These are phyloP conservation scores for Serpula lacrymans DNA, from an alignment of 768 basidiomycete species.

Conservation along the genomic window DNA sequence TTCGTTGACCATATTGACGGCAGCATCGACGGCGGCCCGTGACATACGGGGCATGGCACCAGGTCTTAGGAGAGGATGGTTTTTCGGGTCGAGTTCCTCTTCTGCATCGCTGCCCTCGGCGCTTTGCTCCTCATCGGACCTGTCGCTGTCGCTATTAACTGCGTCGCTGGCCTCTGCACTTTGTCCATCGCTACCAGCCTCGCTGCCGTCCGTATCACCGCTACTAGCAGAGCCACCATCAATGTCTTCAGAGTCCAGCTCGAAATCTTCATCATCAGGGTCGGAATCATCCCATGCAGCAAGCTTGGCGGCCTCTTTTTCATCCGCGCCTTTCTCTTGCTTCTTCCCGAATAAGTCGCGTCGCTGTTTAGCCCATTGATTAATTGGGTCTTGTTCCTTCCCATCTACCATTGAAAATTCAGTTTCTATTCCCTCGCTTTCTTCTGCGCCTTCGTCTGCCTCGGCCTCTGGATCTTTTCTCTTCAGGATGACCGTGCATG, in stretches of 20 bases:
- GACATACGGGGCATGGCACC: constrained; percentile 71
- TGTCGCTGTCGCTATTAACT: constrained; percentile 29
- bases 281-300: constrained; percentile 32
- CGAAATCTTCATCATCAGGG: constrained; percentile 33
- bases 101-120: constrained; percentile 39
- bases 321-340: constrained; percentile 1
- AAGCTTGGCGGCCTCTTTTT: constrained; percentile 17
- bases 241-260: constrained; percentile 29
- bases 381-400: constrained; percentile 61
- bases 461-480: constrained; percentile 25
- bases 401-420: constrained; percentile 73
- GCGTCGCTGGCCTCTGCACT: constrained; percentile 28
- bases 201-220: constrained; percentile 19
- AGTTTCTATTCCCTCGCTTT: constrained; percentile 52
- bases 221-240: constrained; percentile 19
- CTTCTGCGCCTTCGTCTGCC: constrained; percentile 35
- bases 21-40: constrained; percentile 62
- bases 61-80: constrained; percentile 60
- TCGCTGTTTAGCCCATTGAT: constrained; percentile 60
- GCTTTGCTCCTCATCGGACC: constrained; percentile 31
- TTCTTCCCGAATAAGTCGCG: constrained; percentile 52
- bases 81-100: constrained; percentile 47
- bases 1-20: constrained; percentile 56
- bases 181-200: constrained; percentile 7
- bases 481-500: constrained; percentile 58